These are phyloP conservation scores for Linaria vulgaris DNA, from an alignment of 257 asterid species.

Conservation along the genomic window DNA sequence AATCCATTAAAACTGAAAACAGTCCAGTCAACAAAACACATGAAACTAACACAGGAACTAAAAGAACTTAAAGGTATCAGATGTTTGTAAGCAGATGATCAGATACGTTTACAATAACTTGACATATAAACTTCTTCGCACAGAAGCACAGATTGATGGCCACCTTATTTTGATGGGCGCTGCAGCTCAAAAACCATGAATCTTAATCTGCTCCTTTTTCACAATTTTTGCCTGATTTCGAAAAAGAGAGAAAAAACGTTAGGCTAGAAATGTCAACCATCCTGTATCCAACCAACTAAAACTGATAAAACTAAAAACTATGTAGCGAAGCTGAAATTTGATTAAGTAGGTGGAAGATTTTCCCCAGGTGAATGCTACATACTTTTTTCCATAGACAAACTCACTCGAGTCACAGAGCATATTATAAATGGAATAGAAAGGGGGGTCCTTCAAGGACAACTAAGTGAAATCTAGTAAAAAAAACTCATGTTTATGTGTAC, in stretches of 20 bases:
- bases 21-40: constrained; percentile 31
- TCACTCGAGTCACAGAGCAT: no score
- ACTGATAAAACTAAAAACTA: background rate
- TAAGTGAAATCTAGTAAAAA: no score
- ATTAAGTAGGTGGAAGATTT: no score
- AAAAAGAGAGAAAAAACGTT: background rate
- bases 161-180: constrained; percentile 9
- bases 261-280: background rate
- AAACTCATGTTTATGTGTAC: background rate
- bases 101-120: constrained; percentile 14
- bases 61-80: background rate
- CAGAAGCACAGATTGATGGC: background rate
- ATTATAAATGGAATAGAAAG: no score
- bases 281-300: background rate
- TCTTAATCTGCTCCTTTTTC: constrained; percentile 60
- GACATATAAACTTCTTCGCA: constrained; percentile 21
- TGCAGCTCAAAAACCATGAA: constrained; percentile 57
- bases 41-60: constrained; percentile 16
- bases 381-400: no score
- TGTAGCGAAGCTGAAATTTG: background rate
- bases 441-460: no score
- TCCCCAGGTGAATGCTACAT: background rate
- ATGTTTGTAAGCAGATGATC: constrained; percentile 25
- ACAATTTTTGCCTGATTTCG: constrained; percentile 47
- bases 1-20: constrained; percentile 20